Conservation (phyloP, 192 early-diverging fungal genomes). For the Spizellomyces sp. region DNA sequence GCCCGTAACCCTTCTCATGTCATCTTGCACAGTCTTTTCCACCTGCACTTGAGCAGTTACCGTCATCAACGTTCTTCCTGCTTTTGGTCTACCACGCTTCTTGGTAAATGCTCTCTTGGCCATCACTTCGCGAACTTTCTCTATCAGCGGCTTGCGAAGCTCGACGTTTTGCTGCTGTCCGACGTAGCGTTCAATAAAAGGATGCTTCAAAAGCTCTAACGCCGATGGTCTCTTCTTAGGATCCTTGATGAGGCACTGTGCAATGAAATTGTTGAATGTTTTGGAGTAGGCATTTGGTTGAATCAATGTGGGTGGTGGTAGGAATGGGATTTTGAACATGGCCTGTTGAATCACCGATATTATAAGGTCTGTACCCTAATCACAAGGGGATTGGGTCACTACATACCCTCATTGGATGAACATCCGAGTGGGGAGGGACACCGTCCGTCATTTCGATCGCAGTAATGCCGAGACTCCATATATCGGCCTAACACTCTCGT, state of each 20-base stretch:
- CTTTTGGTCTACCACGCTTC: slow-evolving; percentile 13
- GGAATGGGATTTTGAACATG: slow-evolving; percentile 53
- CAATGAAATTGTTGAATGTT: slow-evolving; percentile 43
- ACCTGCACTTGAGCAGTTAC: not conserved
- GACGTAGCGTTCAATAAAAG: slow-evolving; percentile 30
- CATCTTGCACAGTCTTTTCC: not conserved
- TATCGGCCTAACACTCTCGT: slow-evolving; percentile 37
- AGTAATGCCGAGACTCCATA: slow-evolving; percentile 64
- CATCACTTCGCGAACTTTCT: slow-evolving; percentile 23
- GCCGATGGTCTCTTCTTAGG: slow-evolving; percentile 33
- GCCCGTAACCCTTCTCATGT: too few species aligned
- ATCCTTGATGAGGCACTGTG: slow-evolving; percentile 42
- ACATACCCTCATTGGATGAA: slow-evolving; percentile 45
- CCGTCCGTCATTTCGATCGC: slow-evolving; percentile 63
- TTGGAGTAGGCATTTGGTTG: slow-evolving; percentile 11
- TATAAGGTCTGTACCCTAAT: not conserved
- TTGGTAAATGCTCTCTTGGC: slow-evolving; percentile 8
- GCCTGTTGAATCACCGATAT: slow-evolving; percentile 19
- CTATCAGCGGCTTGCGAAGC: slow-evolving; percentile 16
- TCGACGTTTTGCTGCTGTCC: slow-evolving; percentile 20
- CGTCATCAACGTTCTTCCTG: not conserved
- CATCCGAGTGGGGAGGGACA: slow-evolving; percentile 52
- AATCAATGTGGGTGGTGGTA: slow-evolving; percentile 43
- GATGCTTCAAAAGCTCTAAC: slow-evolving; percentile 32
- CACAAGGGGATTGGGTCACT: not conserved